Conservation (phyloP, 441 rosid genomes). For the Codiaeum variegatum region DNA sequence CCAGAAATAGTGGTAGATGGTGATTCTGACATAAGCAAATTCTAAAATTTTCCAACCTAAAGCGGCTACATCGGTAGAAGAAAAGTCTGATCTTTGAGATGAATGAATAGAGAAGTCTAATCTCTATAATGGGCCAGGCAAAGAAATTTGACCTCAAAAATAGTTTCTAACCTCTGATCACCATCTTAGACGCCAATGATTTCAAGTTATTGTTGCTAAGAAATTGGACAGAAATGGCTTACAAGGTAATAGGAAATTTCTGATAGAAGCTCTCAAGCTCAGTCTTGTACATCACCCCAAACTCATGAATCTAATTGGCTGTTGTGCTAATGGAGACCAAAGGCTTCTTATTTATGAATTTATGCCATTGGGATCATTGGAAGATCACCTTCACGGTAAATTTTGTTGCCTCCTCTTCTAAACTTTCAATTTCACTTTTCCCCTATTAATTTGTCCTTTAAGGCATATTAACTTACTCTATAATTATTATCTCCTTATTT, state of each 20-base stretch:
- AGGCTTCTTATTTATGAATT: slow-evolving; percentile 95
- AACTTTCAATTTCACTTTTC: slow-evolving; percentile 1
- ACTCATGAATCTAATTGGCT: slow-evolving; percentile 90
- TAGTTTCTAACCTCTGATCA: too few relatives aligned
- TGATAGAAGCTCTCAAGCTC: slow-evolving; percentile 98
- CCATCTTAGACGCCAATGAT: too few relatives aligned
- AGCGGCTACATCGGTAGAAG: too few relatives aligned
- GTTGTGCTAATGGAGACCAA: slow-evolving; percentile 98
- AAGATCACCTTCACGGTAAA: slow-evolving; percentile 97
- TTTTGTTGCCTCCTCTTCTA: not conserved
- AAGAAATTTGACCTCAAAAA: too few relatives aligned
- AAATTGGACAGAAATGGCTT: slow-evolving; percentile 94
- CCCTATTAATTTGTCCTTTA: slow-evolving; percentile 8
- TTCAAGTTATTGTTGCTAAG: slow-evolving; percentile 90
- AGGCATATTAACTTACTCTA: not conserved
- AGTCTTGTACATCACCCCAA: slow-evolving; percentile 96
- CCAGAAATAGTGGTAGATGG: too few relatives aligned
- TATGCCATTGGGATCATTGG: slow-evolving; percentile 91
- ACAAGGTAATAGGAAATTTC: slow-evolving; percentile 95
- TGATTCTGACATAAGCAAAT: too few relatives aligned
- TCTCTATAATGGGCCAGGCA: too few relatives aligned
- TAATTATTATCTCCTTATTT: not conserved
- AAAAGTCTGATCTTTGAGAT: too few relatives aligned
- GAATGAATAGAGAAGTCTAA: too few relatives aligned
- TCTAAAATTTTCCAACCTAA: too few relatives aligned